A percentile compares a stretch with the other conserved stretches of the same genome.
phyloP scores from a whole-genome alignment of 129 eudicot species.

The Escallonia rubra region DNA sequence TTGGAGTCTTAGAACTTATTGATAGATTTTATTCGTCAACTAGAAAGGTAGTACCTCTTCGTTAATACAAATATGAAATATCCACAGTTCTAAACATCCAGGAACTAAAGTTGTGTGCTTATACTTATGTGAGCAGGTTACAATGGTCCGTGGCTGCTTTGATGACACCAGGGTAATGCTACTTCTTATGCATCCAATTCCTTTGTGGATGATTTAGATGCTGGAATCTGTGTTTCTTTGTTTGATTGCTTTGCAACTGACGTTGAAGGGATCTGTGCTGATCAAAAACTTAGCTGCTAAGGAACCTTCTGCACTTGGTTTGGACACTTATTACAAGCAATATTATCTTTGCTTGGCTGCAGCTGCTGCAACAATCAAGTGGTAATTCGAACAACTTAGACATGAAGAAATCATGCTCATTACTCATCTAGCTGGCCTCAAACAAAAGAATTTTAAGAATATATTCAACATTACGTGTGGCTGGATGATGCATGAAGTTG shows the following conservation, averaged over 20 bases:
- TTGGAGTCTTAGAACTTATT: conserved; percentile 85
- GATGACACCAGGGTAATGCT: conserved; percentile 84
- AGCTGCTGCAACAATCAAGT: conserved; percentile 93
- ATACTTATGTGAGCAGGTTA: conserved; percentile 41
- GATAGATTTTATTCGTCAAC: conserved; percentile 68
- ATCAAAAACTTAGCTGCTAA: conserved; percentile 78
- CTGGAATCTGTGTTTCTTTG: conserved; percentile 19
- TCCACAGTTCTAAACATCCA: conserved; percentile 2
- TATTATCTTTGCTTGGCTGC: conserved; percentile 98
- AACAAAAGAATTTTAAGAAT: not conserved
- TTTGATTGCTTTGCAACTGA: conserved; percentile 14
- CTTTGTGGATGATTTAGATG: not conserved
- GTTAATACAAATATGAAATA: not conserved
- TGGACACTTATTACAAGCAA: conserved; percentile 94
- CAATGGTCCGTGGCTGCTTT: conserved; percentile 85
- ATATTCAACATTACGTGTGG: not conserved
- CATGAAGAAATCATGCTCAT: conserved; percentile 3
- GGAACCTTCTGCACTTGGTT: conserved; percentile 95
- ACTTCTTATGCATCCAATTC: not conserved
- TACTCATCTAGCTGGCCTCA: not conserved
- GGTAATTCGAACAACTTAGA: conserved; percentile 42
- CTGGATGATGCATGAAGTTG: not conserved
- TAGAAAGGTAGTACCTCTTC: conserved; percentile 46
- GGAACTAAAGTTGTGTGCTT: not conserved
- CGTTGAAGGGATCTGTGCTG: conserved; percentile 70